Base-by-base conservation (phyloP, 2,329 filamentous ascomycete genomes). In the Parastagonospora avenae region DNA sequence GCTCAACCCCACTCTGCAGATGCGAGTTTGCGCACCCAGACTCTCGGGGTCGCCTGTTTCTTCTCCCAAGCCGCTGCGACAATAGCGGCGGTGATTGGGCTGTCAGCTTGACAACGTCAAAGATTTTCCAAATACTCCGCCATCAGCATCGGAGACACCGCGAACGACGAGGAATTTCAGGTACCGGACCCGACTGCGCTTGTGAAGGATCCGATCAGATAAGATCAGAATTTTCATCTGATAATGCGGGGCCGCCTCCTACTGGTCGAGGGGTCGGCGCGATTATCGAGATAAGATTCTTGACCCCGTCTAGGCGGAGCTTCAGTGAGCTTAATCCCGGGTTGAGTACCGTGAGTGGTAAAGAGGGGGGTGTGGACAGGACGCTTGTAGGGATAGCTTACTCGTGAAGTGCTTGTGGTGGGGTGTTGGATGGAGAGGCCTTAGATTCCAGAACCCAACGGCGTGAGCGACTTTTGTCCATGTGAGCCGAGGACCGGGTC, bases 201-300 rank as follows among this genome's bases (percentile, higher is more conserved):
- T 16, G 35, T 16, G 19, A 24, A 24, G 19, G 19, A 24, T 24
- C 5, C 19, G 5, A 24, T 24, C 19, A 24, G 19, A 24, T 24
- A 60, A 62, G 61, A 64, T 64, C 42, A 52, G 62, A 58, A 52
- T 58, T 63, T 59, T 53, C 60, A 65, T 65, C 62, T 64, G 62
- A 64, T 65, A 63, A 64, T 51, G 29, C 33, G 19, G 39, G 36
- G 28, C 24, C 45, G 39, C 43, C 47, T 48, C 46, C 56, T 38
- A 35, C 8, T 9, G 1, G 4, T 9, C 15, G 19, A 3, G 3
- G 19, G 19, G 19, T 24, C 19, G 19, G 19, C 19, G 33, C 46
- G 60, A 65, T 60, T 51, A 60, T 62, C 54, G 48, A 62, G 60
- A 65, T 63, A 60, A 65, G 59, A 61, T 58, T 62, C 59, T 55